These are phyloP conservation scores for Brachypodium distachyon DNA, from an alignment of 202 grass and related monocot genomes.

Conservation along the genomic window DNA sequence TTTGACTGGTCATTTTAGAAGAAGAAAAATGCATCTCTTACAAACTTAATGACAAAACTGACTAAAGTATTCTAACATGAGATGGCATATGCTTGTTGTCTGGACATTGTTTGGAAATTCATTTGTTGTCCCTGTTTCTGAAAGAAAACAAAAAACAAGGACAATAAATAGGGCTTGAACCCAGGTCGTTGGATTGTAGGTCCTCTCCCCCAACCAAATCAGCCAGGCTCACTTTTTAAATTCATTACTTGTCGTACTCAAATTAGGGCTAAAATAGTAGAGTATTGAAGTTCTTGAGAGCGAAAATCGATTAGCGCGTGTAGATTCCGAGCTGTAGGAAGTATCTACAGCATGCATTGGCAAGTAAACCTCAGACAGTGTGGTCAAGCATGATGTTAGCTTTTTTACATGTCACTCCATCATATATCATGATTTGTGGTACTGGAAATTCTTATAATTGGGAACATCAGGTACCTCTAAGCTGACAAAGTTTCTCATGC, in stretches of 20 bases:
- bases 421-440: not conserved
- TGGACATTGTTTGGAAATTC: not conserved
- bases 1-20: not conserved
- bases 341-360: not conserved
- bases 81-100: not conserved
- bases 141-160: too few species aligned
- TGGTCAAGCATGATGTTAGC: not conserved
- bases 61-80: not conserved
- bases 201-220: too few species aligned
- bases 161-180: too few species aligned
- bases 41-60: not conserved
- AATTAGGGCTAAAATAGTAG: not conserved
- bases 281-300: not conserved
- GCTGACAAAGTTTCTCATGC: too few species aligned
- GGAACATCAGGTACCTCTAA: not conserved
- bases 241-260: too few species aligned
- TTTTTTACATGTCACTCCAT: not conserved
- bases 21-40: not conserved
- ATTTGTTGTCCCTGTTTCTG: not conserved
- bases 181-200: too few species aligned
- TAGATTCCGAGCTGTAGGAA: not conserved
- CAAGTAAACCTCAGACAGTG: constrained; percentile 3
- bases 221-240: too few species aligned
- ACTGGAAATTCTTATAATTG: not conserved
- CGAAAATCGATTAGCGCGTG: not conserved